phyloP scores from a whole-genome alignment of 2,329 filamentous ascomycete genomes.

The Aspergillus sp. region DNA sequence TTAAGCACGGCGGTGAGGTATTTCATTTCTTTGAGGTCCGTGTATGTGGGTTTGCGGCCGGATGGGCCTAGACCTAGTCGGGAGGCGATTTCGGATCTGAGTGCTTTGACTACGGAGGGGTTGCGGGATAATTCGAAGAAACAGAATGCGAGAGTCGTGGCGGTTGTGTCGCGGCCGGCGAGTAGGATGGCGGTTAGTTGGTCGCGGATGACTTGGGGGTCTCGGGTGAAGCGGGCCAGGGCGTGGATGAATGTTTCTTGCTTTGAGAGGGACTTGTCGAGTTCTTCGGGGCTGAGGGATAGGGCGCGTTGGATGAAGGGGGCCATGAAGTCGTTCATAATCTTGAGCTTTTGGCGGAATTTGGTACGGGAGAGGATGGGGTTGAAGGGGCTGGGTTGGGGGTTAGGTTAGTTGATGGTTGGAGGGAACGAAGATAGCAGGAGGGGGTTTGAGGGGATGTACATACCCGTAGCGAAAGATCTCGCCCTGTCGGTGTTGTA shows the following conservation, averaged over 20 bases:
- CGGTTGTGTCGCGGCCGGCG: constrained; percentile 82
- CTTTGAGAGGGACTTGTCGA: constrained; percentile 69
- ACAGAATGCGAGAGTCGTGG: constrained; percentile 75
- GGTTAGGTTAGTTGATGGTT: background rate
- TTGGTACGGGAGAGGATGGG: constrained; percentile 62
- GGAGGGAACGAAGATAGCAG: background rate
- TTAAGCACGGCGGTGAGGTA: constrained; percentile 72
- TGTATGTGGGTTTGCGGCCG: constrained; percentile 62
- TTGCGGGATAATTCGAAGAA: constrained; percentile 78
- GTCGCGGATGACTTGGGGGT: constrained; percentile 68
- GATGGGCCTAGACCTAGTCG: constrained; percentile 63
- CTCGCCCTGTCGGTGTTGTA: constrained; percentile 72
- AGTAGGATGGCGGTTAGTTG: constrained; percentile 81
- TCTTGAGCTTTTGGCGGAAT: constrained; percentile 65
- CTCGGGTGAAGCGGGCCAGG: constrained; percentile 75
- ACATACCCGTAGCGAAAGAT: constrained; percentile 63
- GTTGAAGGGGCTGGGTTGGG: constrained; percentile 56
- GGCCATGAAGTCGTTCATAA: constrained; percentile 75
- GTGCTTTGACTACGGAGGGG: constrained; percentile 65
- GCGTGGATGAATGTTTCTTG: constrained; percentile 85
- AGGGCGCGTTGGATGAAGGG: constrained; percentile 76
- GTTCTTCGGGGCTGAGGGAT: constrained; percentile 67
- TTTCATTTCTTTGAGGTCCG: constrained; percentile 82
- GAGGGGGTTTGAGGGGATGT: background rate
- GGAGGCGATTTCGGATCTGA: constrained; percentile 71